These are phyloP conservation scores for Brassica cretica DNA, from an alignment of 345 rosid species.

Conservation along the genomic window DNA sequence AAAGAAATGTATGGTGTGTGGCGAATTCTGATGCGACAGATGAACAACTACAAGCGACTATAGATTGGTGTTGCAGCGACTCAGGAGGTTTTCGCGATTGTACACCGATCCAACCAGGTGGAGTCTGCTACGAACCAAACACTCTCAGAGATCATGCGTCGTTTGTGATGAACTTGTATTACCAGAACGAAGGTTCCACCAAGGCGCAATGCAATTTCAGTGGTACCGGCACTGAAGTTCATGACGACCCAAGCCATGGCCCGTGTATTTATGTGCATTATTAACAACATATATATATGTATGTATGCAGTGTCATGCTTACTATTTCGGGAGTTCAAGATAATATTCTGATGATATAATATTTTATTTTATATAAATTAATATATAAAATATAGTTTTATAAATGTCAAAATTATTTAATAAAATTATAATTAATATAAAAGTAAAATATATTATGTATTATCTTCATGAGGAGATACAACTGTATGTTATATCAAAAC, in stretches of 20 bases:
- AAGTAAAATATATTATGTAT: too few relatives aligned
- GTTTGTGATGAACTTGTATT: constrained; percentile 23
- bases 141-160: constrained; percentile 18
- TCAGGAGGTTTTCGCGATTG: constrained; percentile 22
- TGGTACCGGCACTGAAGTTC: not conserved
- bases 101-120: constrained; percentile 21
- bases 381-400: too few relatives aligned
- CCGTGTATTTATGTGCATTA: not conserved
- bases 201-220: not conserved
- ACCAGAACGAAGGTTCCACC: not conserved
- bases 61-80: constrained; percentile 24
- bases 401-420: too few relatives aligned
- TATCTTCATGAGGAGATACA: too few relatives aligned
- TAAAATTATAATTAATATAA: too few relatives aligned
- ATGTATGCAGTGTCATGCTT: too few relatives aligned
- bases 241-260: constrained; percentile 13
- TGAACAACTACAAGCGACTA: constrained; percentile 10
- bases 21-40: not conserved
- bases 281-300: too few relatives aligned
- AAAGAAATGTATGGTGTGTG: constrained; percentile 16
- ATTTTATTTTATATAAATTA: too few relatives aligned
- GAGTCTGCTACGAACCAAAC: constrained; percentile 25
- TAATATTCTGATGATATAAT: too few relatives aligned
- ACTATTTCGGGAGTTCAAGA: too few relatives aligned
- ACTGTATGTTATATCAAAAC: too few relatives aligned